These are phyloP conservation scores for Malassezia vespertilionis DNA, from an alignment of 1,284 basidiomycete species.

Conservation along the genomic window DNA sequence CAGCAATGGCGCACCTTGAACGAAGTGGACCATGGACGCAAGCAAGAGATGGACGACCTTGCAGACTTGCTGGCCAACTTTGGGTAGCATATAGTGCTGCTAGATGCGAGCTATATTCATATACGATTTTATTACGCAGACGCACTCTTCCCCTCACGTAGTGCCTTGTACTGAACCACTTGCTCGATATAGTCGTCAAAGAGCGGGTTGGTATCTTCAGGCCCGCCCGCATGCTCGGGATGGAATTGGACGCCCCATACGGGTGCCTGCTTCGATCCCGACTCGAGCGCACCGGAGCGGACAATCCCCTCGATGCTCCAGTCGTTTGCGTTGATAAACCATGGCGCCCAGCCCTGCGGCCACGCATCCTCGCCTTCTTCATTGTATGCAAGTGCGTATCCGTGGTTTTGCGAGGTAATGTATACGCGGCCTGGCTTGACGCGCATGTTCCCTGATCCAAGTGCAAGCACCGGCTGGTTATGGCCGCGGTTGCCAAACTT, in stretches of 20 bases:
- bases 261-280: slow-evolving; percentile 21
- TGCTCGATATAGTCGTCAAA: slow-evolving; percentile 45
- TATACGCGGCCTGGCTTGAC: slow-evolving; percentile 93
- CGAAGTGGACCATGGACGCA: slow-evolving; percentile 25
- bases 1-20: slow-evolving; percentile 24
- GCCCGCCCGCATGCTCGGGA: slow-evolving; percentile 44
- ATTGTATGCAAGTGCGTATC: slow-evolving; percentile 27
- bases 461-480: slow-evolving; percentile 91
- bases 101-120: background rate
- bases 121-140: slow-evolving; percentile 1
- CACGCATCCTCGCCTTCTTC: slow-evolving; percentile 30
- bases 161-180: slow-evolving; percentile 31
- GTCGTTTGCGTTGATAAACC: slow-evolving; percentile 47
- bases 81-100: slow-evolving; percentile 8
- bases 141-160: slow-evolving; percentile 16
- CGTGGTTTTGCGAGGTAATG: slow-evolving; percentile 66
- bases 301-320: slow-evolving; percentile 44
- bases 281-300: slow-evolving; percentile 19
- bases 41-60: slow-evolving; percentile 40
- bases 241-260: slow-evolving; percentile 47
- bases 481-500: slow-evolving; percentile 98
- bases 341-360: slow-evolving; percentile 43
- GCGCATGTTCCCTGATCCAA: slow-evolving; percentile 68
- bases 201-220: slow-evolving; percentile 43
- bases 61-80: slow-evolving; percentile 36